Evolutionary conservation across 1,284 basidiomycete genomes (phyloP), one percentile per base, ranked within the genome.

Genomic region (Tilletiopsis washingtonensis): DNA sequence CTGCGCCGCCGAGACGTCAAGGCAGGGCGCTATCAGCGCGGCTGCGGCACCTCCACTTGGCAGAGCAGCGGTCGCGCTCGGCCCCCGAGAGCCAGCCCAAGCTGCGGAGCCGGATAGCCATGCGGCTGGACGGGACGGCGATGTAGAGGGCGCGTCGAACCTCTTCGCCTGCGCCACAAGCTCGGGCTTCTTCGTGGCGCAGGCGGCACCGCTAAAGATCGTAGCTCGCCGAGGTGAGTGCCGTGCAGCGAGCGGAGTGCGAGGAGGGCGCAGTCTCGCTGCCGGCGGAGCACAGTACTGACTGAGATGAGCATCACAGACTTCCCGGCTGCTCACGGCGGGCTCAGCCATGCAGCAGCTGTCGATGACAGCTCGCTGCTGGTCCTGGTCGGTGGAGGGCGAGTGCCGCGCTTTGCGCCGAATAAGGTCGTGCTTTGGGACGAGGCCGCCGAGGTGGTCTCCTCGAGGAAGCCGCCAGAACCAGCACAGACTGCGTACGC

Each of bases 391-490:
- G 66, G 66, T 5, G 66, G 66, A 21, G 66, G 66, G 14, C 29
- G 59, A 3, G 64, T 67, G 17, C 66, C 66, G 14, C 53, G 58
- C 32, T 69, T 63, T 43, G 62, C 66, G 21, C 66, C 66, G 15
- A 69, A 67, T 50, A 69, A 69, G 46, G 62, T 69, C 26, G 37
- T 69, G 11, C 41, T 69, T 5, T 69, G 66, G 66, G 66, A 69
- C 37, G 60, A 69, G 39, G 58, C 56, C 7, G 63, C 64, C 15
- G 46, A 51, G 17, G 51, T 52, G 6, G n/a, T 12, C n/a, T 21
- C 41, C 19, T 5, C 39, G 14, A 17, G 20, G 4, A 40, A 25
- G 9, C 24, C 5, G 5, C 51, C 47, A 5, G 49, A 57, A 15
- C 48, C 52, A n/a, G 51, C 51, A n/a, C n/a, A n/a, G n/a, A n/a